Percentiles rank a stretch among this genome's conserved stretches.
Conservation (phyloP, 768 basidiomycete species). For the Russula emetica region DNA sequence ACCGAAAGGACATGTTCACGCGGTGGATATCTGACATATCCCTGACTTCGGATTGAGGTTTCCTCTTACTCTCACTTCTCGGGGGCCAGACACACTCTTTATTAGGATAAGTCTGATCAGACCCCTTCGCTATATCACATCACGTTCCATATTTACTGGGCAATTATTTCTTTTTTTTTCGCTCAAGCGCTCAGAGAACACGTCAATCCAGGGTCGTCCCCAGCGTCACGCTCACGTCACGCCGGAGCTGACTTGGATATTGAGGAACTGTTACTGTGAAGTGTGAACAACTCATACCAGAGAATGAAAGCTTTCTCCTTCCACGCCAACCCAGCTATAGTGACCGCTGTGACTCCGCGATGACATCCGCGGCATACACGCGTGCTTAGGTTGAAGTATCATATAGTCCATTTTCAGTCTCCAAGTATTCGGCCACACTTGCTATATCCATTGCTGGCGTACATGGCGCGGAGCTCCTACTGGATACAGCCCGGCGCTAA, state of each 20-base stretch:
- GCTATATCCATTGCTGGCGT: neutral
- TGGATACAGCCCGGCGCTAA: too few relatives aligned
- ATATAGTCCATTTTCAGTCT: too few relatives aligned
- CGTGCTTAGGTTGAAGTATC: neutral
- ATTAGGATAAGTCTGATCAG: slow-evolving; percentile 8
- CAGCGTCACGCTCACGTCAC: neutral
- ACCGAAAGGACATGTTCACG: slow-evolving; percentile 51
- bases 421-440: neutral
- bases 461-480: too few relatives aligned
- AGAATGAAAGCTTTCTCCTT: slow-evolving; percentile 5
- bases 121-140: neutral
- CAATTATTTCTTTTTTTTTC: neutral
- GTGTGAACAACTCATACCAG: neutral
- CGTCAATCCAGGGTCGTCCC: neutral
- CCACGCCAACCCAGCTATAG: slow-evolving; percentile 2
- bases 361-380: slow-evolving; percentile 14
- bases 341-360: slow-evolving; percentile 5
- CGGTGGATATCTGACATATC: slow-evolving; percentile 55
- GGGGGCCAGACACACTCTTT: neutral
- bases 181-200: neutral
- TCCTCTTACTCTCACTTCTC: neutral
- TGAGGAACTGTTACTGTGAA: neutral
- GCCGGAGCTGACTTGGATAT: neutral
- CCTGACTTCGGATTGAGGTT: slow-evolving; percentile 34
- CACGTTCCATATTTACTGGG: neutral